Conservation (phyloP, 2,329 filamentous ascomycete genomes). For the Anthostomella pinea region DNA sequence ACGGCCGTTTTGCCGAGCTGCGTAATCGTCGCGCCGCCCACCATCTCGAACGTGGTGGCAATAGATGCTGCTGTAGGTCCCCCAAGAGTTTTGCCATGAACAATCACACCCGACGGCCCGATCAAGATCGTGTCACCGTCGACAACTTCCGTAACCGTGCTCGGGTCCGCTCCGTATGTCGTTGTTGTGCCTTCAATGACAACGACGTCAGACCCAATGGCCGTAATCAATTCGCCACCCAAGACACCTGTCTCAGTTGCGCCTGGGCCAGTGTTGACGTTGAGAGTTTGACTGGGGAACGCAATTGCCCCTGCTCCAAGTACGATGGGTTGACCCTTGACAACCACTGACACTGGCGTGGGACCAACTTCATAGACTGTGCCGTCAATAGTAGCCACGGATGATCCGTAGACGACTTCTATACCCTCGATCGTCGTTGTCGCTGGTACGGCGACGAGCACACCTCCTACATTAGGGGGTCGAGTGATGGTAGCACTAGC, state of each 20-base stretch:
- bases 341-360: constrained; percentile 34
- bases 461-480: constrained; percentile 31
- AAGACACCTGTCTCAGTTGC: constrained; percentile 44
- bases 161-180: constrained; percentile 40
- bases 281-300: constrained; percentile 37
- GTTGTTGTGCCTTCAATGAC: constrained; percentile 43
- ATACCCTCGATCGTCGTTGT: constrained; percentile 39
- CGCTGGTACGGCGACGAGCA: constrained; percentile 35
- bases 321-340: constrained; percentile 25
- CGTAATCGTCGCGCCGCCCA: constrained; percentile 52
- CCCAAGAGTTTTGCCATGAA: constrained; percentile 42
- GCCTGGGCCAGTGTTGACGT: constrained; percentile 32
- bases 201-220: constrained; percentile 38
- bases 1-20: constrained; percentile 46
- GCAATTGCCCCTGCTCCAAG: constrained; percentile 32
- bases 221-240: constrained; percentile 48
- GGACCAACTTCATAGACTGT: constrained; percentile 41
- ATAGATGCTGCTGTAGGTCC: constrained; percentile 35
- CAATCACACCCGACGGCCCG: constrained; percentile 42
- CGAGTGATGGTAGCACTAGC: constrained; percentile 43
- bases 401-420: constrained; percentile 40
- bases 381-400: constrained; percentile 41
- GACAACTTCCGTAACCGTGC: constrained; percentile 38
- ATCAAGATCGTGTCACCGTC: constrained; percentile 51
- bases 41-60: constrained; percentile 43